Evolutionary conservation across 2,329 filamentous ascomycete genomes (phyloP).

Genomic region (Acarospora socialis): DNA sequence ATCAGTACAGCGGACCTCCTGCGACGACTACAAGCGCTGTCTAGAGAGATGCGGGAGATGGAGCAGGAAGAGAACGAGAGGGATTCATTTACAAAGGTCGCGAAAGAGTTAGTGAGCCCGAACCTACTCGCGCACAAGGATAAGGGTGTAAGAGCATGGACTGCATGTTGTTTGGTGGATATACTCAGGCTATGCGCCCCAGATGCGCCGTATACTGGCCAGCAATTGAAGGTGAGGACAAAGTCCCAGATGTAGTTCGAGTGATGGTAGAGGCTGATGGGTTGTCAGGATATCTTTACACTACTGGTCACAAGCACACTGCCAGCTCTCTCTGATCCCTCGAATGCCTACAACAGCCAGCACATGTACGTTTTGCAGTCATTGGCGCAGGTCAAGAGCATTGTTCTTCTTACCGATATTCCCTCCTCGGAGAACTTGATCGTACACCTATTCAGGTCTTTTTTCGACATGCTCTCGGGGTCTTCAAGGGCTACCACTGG

Average conservation of each 20-base stretch:
- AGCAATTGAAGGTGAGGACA: slow-evolving; percentile 67
- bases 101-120: slow-evolving; percentile 68
- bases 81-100: slow-evolving; percentile 69
- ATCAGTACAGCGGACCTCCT: slow-evolving; percentile 75
- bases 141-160: slow-evolving; percentile 78
- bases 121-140: slow-evolving; percentile 86
- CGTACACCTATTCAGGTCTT: slow-evolving; percentile 66
- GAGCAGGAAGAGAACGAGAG: slow-evolving; percentile 78
- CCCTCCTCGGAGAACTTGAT: slow-evolving; percentile 68
- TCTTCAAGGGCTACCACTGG: slow-evolving; percentile 59
- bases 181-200: slow-evolving; percentile 86
- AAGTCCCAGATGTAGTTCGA: neutral
- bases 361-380: slow-evolving; percentile 85
- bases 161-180: slow-evolving; percentile 80
- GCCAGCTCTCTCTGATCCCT: slow-evolving; percentile 71
- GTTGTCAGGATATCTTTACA: slow-evolving; percentile 76
- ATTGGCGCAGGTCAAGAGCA: slow-evolving; percentile 84
- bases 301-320: slow-evolving; percentile 74
- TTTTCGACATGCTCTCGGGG: slow-evolving; percentile 82
- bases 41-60: slow-evolving; percentile 67
- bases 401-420: slow-evolving; percentile 79
- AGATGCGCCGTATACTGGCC: slow-evolving; percentile 80
- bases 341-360: slow-evolving; percentile 81
- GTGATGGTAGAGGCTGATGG: slow-evolving; percentile 11
- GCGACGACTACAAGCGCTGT: slow-evolving; percentile 63